Evolutionary conservation across 2,329 filamentous ascomycete genomes (phyloP).

Genomic region (Scedosporium boydii): DNA sequence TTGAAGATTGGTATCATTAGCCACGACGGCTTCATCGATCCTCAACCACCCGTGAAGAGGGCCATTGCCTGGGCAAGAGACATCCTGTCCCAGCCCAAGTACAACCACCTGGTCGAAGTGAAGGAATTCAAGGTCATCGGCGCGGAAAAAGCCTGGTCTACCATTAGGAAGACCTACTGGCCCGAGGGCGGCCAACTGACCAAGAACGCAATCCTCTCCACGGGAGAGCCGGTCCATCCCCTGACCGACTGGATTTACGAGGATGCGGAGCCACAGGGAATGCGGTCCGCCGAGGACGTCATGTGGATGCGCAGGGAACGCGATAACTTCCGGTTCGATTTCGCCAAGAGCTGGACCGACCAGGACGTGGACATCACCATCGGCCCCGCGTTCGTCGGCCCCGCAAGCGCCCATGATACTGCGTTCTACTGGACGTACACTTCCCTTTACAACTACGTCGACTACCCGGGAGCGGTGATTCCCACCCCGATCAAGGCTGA

Average conservation of each 20-base stretch:
- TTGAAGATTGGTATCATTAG: conserved; percentile 33
- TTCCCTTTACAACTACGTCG: conserved; percentile 26
- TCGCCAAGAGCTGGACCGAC: conserved; percentile 17
- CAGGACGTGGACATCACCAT: conserved; percentile 20
- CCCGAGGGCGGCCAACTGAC: conserved; percentile 29
- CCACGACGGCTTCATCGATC: conserved; percentile 25
- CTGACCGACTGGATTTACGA: conserved; percentile 30
- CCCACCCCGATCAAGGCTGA: conserved; percentile 23
- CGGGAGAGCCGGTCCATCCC: conserved; percentile 33
- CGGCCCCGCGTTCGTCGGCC: conserved; percentile 15
- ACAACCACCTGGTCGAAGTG: conserved; percentile 16
- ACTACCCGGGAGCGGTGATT: conserved; percentile 24
- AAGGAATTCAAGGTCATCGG: conserved; percentile 25
- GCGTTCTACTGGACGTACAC: conserved; percentile 27
- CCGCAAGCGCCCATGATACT: conserved; percentile 25
- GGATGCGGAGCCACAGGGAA: conserved; percentile 17
- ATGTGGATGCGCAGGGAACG: conserved; percentile 16
- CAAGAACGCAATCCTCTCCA: conserved; percentile 20
- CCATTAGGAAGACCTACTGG: conserved; percentile 32
- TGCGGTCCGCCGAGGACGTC: conserved; percentile 15
- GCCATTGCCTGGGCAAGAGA: conserved; percentile 24
- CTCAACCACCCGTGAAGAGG: conserved; percentile 27
- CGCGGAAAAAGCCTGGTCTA: conserved; percentile 18
- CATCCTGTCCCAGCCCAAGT: conserved; percentile 11
- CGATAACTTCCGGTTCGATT: conserved; percentile 18